Evolutionary conservation across 1,284 basidiomycete genomes (phyloP), one percentile per base, ranked within the genome.

Genomic region (Cutaneotrichosporon cyanovorans): DNA sequence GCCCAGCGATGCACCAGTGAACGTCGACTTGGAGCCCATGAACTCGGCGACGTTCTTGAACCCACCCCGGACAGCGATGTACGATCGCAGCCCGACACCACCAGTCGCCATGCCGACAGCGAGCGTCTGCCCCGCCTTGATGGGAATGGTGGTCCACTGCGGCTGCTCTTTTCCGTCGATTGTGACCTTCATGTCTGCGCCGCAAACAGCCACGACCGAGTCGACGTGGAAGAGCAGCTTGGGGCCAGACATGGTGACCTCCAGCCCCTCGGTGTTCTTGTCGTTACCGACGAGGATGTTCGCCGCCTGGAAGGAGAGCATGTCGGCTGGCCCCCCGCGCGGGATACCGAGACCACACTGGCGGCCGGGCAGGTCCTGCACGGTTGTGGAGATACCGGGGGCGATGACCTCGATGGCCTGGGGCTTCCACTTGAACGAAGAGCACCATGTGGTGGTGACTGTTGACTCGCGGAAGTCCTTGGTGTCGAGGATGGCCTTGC

Each of bases 281-380:
- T 68, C 53, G 60, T 85, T 86, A 7, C 79, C 79, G 9, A 78
- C 80, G 12, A 86, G 70, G 30, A 78, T 53, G 57, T 85, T 85
- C 11, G 78, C 83, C 0, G 75, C 70, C 34, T 75, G 69, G 60
- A 83, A 79, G 0, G 82, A 78, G 7, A 80, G 64, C 10, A 72
- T 58, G 60, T 86, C 84, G 76, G 82, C 80, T 0, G 82, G 79
- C 0, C 84, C 84, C 48, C 79, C 78, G n/a, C 72, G 75, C 0
- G 84, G 84, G 9, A 85, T 76, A 12, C 84, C 83, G 35, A 78
- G 69, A 0, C 80, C 78, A 1, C 78, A 71, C 8, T 62, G 66
- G 14, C 84, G 74, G 1, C 79, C 79, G 2, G 82, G 81, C 18
- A 79, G 74, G 58, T 84, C 81, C 60, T 85, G 84, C 0, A 85